Evolutionary conservation across 1,284 basidiomycete genomes (phyloP).

Genomic region (Coniferiporia sulphurascens): DNA sequence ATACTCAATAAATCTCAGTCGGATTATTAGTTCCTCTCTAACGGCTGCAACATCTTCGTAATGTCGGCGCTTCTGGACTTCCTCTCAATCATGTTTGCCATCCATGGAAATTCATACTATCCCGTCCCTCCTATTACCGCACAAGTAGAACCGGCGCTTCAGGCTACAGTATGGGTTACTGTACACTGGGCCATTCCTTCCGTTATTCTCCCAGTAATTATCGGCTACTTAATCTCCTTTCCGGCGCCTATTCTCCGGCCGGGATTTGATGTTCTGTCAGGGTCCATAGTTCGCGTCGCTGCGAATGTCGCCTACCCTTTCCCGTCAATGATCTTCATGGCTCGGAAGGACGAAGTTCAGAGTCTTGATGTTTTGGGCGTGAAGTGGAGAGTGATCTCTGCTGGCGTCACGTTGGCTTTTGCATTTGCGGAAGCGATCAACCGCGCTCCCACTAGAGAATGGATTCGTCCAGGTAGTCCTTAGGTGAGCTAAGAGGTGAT

Average conservation of each 20-base stretch:
- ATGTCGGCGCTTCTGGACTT: conserved; percentile 16
- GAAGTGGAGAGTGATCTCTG: conserved; percentile 46
- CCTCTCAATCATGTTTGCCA: conserved; percentile 19
- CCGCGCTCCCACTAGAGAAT: conserved; percentile 23
- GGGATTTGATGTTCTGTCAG: conserved; percentile 54
- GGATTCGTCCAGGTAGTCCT: not conserved
- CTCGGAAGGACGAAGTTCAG: conserved; percentile 25
- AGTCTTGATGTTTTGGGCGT: conserved; percentile 44
- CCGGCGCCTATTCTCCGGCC: conserved; percentile 20
- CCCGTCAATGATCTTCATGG: conserved; percentile 34
- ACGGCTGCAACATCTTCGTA: conserved; percentile 16
- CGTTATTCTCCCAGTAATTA: conserved; percentile 46
- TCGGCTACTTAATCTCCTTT: conserved; percentile 57
- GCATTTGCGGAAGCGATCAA: conserved; percentile 57
- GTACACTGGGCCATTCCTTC: conserved; percentile 49
- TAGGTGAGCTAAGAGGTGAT: not conserved
- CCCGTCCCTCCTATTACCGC: conserved; percentile 41
- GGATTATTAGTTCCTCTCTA: conserved; percentile 12
- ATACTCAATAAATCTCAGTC: not conserved
- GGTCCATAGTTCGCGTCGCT: conserved; percentile 54
- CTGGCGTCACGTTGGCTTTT: conserved; percentile 50
- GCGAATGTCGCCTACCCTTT: conserved; percentile 43
- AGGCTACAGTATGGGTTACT: conserved; percentile 45
- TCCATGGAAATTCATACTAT: conserved; percentile 24
- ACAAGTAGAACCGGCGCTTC: conserved; percentile 39